Evolutionary conservation across 768 basidiomycete genomes (phyloP).

Genomic region (Mycena amicta): DNA sequence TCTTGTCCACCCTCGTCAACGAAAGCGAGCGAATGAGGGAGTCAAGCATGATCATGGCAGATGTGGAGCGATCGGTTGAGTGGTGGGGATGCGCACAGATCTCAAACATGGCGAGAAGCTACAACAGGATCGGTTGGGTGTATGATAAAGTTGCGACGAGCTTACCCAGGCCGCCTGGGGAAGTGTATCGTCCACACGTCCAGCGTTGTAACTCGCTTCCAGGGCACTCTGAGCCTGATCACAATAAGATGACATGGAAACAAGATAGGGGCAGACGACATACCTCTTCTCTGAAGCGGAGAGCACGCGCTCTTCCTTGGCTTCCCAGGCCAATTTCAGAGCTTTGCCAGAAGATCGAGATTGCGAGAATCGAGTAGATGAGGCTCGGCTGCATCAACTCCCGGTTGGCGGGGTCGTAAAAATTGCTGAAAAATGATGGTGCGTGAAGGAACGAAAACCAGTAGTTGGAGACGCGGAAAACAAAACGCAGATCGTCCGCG

Average conservation of each 20-base stretch:
- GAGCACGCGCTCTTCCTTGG: slow-evolving; percentile 55
- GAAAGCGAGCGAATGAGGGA: slow-evolving; percentile 65
- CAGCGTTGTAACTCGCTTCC: slow-evolving; percentile 70
- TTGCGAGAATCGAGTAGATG: slow-evolving; percentile 60
- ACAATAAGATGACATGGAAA: not conserved
- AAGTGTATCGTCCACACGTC: slow-evolving; percentile 73
- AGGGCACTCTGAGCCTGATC: slow-evolving; percentile 62
- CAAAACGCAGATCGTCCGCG: slow-evolving; percentile 59
- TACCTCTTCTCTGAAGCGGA: slow-evolving; percentile 59
- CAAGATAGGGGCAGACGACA: not conserved
- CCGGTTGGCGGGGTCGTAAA: slow-evolving; percentile 56
- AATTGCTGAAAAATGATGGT: slow-evolving; percentile 64
- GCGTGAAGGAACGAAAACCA: slow-evolving; percentile 78
- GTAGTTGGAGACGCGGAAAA: slow-evolving; percentile 66
- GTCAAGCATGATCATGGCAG: slow-evolving; percentile 65
- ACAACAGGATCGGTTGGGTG: not conserved
- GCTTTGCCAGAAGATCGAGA: slow-evolving; percentile 72
- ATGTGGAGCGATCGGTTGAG: slow-evolving; percentile 53
- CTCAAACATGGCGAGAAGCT: slow-evolving; percentile 76
- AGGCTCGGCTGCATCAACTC: slow-evolving; percentile 68
- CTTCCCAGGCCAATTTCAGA: slow-evolving; percentile 58
- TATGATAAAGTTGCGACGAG: not conserved
- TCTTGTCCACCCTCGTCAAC: slow-evolving; percentile 60
- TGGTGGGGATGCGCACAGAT: slow-evolving; percentile 69
- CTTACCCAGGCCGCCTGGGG: slow-evolving; percentile 79